phyloP scores from a whole-genome alignment of 2,329 filamentous ascomycete species.

The Fusarium pseudograminearum region DNA sequence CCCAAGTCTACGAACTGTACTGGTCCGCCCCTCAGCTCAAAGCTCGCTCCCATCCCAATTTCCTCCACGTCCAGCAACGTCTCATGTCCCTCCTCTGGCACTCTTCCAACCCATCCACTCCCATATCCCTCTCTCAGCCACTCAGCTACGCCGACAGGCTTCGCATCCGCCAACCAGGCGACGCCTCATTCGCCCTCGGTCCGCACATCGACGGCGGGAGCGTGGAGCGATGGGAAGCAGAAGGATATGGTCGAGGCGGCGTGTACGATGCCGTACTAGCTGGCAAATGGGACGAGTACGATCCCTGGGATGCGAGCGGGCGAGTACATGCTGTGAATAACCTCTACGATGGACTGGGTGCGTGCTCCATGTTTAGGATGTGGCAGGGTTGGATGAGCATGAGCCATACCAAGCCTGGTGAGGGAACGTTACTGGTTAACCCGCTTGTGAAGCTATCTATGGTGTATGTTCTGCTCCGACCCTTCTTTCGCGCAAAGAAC shows the following conservation, averaged over 20 bases:
- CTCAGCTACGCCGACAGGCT: conserved; percentile 78
- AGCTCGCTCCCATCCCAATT: conserved; percentile 74
- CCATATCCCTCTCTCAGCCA: conserved; percentile 66
- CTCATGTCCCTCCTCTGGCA: conserved; percentile 73
- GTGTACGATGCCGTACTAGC: conserved; percentile 81
- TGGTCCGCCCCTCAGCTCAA: conserved; percentile 77
- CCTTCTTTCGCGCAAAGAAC: conserved; percentile 77
- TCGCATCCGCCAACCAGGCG: conserved; percentile 78
- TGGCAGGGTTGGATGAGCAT: conserved; percentile 92
- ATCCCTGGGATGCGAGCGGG: conserved; percentile 82
- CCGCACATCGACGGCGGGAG: conserved; percentile 81
- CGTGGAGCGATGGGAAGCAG: conserved; percentile 78
- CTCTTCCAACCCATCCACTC: conserved; percentile 60
- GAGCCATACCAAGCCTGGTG: conserved; percentile 75
- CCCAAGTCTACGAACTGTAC: conserved; percentile 81
- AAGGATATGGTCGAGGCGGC: conserved; percentile 73
- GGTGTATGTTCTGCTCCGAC: conserved; percentile 83
- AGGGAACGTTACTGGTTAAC: conserved; percentile 87
- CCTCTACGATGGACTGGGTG: conserved; percentile 83
- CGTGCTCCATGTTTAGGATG: conserved; percentile 87
- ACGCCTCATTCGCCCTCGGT: conserved; percentile 76
- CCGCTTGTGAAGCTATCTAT: conserved; percentile 81
- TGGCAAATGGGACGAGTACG: conserved; percentile 83
- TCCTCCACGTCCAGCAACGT: conserved; percentile 70
- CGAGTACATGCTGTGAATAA: conserved; percentile 77